Conservation (phyloP, 768 basidiomycete genomes). For the Boletus rubescentipes region DNA sequence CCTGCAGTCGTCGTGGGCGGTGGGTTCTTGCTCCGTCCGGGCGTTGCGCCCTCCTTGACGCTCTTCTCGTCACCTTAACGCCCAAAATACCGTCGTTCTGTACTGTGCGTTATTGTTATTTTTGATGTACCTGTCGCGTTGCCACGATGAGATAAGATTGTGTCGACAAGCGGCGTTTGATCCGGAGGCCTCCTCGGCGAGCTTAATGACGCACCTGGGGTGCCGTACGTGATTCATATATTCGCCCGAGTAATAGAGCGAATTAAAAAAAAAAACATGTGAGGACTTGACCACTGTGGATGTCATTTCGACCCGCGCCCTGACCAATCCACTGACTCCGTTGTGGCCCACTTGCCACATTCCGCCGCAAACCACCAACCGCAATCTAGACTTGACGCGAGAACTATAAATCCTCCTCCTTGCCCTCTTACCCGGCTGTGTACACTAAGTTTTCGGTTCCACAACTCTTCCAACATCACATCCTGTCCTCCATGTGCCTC, state of each 20-base stretch:
- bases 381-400: no score
- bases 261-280: neutral
- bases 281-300: neutral
- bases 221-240: neutral
- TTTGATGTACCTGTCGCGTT: neutral
- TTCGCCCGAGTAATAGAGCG: neutral
- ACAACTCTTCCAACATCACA: neutral
- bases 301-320: neutral
- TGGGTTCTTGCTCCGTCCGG: neutral
- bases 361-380: no score
- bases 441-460: neutral
- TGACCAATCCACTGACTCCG: neutral
- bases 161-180: conserved; percentile 15
- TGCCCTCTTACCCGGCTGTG: neutral
- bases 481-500: conserved; percentile 29
- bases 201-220: conserved; percentile 31
- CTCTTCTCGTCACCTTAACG: neutral
- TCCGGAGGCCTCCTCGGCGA: conserved; percentile 20
- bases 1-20: neutral
- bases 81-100: neutral
- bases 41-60: neutral
- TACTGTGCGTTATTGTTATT: neutral
- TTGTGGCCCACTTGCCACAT: no score
- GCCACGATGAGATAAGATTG: conserved; percentile 27
- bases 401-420: no score